These are phyloP conservation scores for Cyberlindnera euphorbiae DNA, from an alignment of 805 yeast genomes.

Conservation along the genomic window DNA sequence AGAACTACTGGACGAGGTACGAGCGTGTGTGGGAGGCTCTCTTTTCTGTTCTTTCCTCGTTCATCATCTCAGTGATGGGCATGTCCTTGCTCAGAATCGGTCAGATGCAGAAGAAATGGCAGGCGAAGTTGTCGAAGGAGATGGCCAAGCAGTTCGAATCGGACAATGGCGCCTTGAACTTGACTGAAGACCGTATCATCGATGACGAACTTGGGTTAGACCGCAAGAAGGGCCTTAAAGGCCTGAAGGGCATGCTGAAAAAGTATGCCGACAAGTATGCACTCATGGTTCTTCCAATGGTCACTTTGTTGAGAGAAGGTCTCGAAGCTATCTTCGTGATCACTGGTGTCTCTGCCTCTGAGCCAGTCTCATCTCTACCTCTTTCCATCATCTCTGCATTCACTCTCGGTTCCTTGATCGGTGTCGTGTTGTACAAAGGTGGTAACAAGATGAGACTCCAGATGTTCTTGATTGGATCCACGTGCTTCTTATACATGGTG, in stretches of 20 bases:
- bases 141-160: slow-evolving; percentile 31
- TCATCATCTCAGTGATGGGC: slow-evolving; percentile 86
- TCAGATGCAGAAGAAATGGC: slow-evolving; percentile 81
- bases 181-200: slow-evolving; percentile 15
- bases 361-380: slow-evolving; percentile 61
- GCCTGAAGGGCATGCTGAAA: slow-evolving; percentile 14
- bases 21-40: slow-evolving; percentile 90
- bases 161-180: slow-evolving; percentile 12
- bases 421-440: slow-evolving; percentile 64
- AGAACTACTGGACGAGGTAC: slow-evolving; percentile 80
- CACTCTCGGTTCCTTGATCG: slow-evolving; percentile 56
- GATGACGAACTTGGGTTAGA: slow-evolving; percentile 15
- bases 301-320: slow-evolving; percentile 87
- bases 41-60: slow-evolving; percentile 71
- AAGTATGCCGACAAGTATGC: slow-evolving; percentile 50
- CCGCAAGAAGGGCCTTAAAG: slow-evolving; percentile 1
- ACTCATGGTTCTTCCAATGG: slow-evolving; percentile 70
- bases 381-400: slow-evolving; percentile 60
- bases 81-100: slow-evolving; percentile 76
- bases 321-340: slow-evolving; percentile 87
- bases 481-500: slow-evolving; percentile 78
- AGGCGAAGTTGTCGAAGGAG: slow-evolving; percentile 63
- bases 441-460: slow-evolving; percentile 77
- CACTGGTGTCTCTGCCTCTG: slow-evolving; percentile 81
- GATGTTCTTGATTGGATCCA: slow-evolving; percentile 66